Base-by-base conservation (phyloP, 106 monocot genomes). In the Apostasia shenzhenica region DNA sequence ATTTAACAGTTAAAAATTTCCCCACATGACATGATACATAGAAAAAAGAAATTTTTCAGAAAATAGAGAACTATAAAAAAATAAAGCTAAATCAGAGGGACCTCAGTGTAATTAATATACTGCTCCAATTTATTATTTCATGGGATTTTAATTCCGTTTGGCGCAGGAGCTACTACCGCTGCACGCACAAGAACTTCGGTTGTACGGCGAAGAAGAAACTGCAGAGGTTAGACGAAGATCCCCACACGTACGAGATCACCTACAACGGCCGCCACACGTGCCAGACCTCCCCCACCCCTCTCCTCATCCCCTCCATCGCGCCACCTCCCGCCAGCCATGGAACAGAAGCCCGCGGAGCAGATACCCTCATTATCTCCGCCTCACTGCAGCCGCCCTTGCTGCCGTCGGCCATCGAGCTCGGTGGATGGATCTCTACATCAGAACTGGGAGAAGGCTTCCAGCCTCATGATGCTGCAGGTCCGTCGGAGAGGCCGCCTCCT, bases 181-280 rank as follows among this genome's bases (percentile, higher is more conserved):
- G 87, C 80, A 82, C 87, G 2, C 87, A 91, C 78, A 84, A 73
- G 87, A 84, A 57, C 59, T 90, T 76, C 86, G 91, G 91, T 1
- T 91, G 91, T 71, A 70, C 67, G 67, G 91, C 91, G 5, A 91
- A 87, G 80, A 91, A 87, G 67, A 74, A 87, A 39, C 80, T 87
- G 46, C 91, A 91, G 55, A 64, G 80, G 46, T 84, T 87, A 1
- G 87, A 91, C 77, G 75, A 82, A 5, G 91, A 87, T n/a, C 87
- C 87, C 0, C 75, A 70, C 68, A 67, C 62, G 5, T 91, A 77
- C 67, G 84, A 91, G 45, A 69, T 87, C 65, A 80, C 60, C 41
- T 91, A 87, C 81, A 71, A 73, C 46, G 86, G 83, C 46, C 45
- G 62, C 14, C 90, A 90, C 63, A 81, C 67, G 7, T 90, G 90